These are phyloP conservation scores for Acer negundo DNA, from an alignment of 345 rosid species.

Conservation along the genomic window DNA sequence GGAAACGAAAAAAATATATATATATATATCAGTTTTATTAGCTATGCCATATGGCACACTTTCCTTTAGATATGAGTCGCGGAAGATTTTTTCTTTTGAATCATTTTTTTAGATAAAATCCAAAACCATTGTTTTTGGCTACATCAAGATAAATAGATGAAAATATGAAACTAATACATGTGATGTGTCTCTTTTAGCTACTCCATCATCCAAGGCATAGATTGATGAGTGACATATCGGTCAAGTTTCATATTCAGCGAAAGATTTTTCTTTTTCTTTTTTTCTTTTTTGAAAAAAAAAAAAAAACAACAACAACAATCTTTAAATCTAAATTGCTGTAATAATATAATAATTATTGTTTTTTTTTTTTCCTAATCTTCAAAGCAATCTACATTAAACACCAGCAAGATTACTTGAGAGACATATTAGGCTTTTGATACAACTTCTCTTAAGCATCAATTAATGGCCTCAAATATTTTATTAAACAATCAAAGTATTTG, in stretches of 20 bases:
- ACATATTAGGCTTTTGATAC: slow-evolving; percentile 9
- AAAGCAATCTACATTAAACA: neutral
- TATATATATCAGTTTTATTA: too few relatives aligned
- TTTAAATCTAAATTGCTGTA: too few relatives aligned
- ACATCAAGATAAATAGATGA: neutral
- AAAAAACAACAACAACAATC: too few relatives aligned
- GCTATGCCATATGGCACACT: too few relatives aligned
- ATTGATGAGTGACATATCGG: neutral
- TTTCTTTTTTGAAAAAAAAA: too few relatives aligned
- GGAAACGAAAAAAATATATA: too few relatives aligned
- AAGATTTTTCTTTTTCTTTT: too few relatives aligned
- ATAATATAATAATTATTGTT: too few relatives aligned
- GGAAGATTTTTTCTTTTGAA: too few relatives aligned
- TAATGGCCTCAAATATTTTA: neutral
- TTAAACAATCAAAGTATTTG: neutral
- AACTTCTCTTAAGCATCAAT: neutral
- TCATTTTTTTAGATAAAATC: neutral
- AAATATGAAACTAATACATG: neutral
- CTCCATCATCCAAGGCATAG: neutral
- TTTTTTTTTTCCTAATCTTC: too few relatives aligned
- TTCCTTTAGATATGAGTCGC: too few relatives aligned
- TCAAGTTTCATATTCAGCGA: neutral
- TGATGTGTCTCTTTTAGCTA: neutral
- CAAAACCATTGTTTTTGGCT: neutral
- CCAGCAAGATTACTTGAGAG: neutral